A percentile compares a stretch with the other conserved stretches of the same genome.
phyloP scores from a whole-genome alignment of 345 rosid species.

The Hibiscus mutabilis region DNA sequence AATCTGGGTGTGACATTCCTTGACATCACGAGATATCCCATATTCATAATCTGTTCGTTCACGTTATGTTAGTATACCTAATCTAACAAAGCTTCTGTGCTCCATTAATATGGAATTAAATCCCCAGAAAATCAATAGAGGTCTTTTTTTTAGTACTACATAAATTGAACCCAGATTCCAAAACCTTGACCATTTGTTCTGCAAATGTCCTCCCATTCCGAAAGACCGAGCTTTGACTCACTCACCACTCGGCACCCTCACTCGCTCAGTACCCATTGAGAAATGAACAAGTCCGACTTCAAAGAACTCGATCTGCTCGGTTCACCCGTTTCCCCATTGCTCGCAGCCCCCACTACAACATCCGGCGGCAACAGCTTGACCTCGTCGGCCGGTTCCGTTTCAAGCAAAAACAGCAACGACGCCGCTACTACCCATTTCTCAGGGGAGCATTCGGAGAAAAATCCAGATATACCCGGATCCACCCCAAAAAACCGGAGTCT shows the following conservation, averaged over 20 bases:
- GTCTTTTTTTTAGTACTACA: no score
- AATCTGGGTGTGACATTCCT: no score
- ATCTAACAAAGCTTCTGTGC: no score
- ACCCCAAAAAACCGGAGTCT: slow-evolving; percentile 16
- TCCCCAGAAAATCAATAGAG: no score
- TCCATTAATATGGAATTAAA: no score
- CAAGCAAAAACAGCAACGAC: slow-evolving; percentile 24
- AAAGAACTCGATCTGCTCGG: slow-evolving; percentile 76
- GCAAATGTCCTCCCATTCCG: no score
- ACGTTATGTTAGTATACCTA: no score
- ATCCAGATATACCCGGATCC: slow-evolving; percentile 36
- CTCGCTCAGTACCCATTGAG: slow-evolving; percentile 22
- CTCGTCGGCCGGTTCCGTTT: slow-evolving; percentile 48
- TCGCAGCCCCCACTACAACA: slow-evolving; percentile 15
- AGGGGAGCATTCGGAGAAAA: slow-evolving; percentile 50
- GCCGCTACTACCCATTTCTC: slow-evolving; percentile 34
- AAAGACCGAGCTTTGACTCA: no score
- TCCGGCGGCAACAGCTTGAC: slow-evolving; percentile 40
- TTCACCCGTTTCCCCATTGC: slow-evolving; percentile 79
- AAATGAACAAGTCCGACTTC: slow-evolving; percentile 73
- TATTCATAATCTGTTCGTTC: no score
- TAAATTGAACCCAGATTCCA: no score
- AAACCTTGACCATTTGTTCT: no score
- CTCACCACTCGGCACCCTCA: slow-evolving; percentile 34
- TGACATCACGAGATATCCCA: no score